phyloP scores from a whole-genome alignment of 2,329 filamentous ascomycete genomes.

The Exophiala alcalophila region DNA sequence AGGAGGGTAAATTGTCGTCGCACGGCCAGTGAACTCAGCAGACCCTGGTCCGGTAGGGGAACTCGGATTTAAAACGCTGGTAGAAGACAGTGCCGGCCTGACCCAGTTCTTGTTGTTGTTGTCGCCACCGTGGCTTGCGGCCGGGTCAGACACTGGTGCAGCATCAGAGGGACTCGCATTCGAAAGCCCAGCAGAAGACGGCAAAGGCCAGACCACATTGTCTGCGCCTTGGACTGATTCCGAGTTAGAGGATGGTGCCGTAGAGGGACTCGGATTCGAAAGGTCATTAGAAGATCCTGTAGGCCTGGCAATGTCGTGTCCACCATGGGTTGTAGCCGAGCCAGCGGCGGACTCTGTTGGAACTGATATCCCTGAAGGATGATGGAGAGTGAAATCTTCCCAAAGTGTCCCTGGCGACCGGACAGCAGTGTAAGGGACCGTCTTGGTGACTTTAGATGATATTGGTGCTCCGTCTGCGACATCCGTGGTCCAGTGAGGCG shows the following conservation, averaged over 20 bases:
- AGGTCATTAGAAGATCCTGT: neutral
- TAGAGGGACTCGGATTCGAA: neutral
- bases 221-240: too few species aligned
- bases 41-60: neutral
- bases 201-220: too few species aligned
- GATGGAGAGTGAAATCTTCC: neutral
- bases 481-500: neutral
- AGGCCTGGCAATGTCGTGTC: neutral
- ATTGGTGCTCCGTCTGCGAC: neutral
- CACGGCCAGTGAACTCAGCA: neutral
- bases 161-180: too few species aligned
- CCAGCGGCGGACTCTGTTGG: neutral
- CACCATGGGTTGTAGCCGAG: neutral
- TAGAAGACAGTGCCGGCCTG: too few species aligned
- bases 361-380: neutral
- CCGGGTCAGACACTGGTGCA: too few species aligned
- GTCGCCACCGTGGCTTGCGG: too few species aligned
- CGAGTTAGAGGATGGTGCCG: too few species aligned
- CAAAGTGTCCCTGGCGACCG: neutral
- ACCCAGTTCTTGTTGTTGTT: too few species aligned
- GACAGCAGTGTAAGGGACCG: neutral
- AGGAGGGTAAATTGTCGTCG: too few species aligned
- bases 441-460: conserved; percentile 1
- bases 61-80: too few species aligned
- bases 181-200: too few species aligned